Evolutionary conservation across 345 rosid genomes (phyloP).

Genomic region (Lepidium sativum): DNA sequence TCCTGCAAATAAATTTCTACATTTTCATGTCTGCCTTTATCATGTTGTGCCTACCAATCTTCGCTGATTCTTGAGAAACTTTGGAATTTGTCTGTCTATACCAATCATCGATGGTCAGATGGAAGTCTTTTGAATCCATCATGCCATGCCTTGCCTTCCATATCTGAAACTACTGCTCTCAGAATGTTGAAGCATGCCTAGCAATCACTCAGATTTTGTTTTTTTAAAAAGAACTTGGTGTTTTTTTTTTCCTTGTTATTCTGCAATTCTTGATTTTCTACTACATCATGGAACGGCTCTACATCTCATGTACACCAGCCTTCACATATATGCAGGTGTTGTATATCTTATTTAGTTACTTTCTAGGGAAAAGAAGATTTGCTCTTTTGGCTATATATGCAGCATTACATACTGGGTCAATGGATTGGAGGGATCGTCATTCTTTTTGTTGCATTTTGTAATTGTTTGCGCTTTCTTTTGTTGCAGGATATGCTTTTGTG

Average conservation of each 20-base stretch:
- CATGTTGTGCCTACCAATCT: conserved; percentile 22
- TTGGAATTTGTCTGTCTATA: conserved; percentile 46
- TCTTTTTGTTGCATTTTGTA: conserved; percentile 31
- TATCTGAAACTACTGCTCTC: conserved; percentile 57
- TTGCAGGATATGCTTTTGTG: conserved; percentile 87
- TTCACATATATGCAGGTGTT: conserved; percentile 70
- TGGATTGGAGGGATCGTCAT: neutral
- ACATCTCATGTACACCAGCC: conserved; percentile 73
- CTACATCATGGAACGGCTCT: conserved; percentile 55
- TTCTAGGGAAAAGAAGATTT: conserved; percentile 26
- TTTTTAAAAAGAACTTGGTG: conserved; percentile 25
- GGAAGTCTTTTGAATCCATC: conserved; percentile 52
- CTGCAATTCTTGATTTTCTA: conserved; percentile 24
- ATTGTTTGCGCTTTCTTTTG: conserved; percentile 6
- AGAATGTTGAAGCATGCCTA: conserved; percentile 65
- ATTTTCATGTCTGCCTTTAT: conserved; percentile 50
- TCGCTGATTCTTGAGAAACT: conserved; percentile 29
- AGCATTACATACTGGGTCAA: conserved; percentile 1
- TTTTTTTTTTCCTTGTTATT: conserved; percentile 37
- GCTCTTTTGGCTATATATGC: neutral
- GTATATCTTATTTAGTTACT: conserved; percentile 41
- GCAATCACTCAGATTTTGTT: conserved; percentile 56
- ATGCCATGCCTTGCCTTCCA: conserved; percentile 36
- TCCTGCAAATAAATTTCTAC: conserved; percentile 43
- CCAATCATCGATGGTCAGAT: conserved; percentile 42